Conservation (phyloP, 176 grass and related monocot genomes). For the Eragrostis curvula region DNA sequence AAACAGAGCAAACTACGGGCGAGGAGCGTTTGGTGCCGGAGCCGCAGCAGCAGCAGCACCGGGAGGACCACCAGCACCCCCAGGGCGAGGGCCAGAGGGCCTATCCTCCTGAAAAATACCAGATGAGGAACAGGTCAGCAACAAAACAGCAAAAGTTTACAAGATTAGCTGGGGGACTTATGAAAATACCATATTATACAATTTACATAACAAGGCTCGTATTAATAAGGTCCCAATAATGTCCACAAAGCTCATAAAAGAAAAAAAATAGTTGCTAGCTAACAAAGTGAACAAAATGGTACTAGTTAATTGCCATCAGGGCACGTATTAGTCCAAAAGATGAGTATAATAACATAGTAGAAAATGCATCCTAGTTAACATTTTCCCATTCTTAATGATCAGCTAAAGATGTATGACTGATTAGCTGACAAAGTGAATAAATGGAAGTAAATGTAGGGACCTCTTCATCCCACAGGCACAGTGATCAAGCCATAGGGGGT, state of each 20-base stretch:
- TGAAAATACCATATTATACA: too few relatives aligned
- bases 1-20: constrained; percentile 36
- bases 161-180: too few relatives aligned
- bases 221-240: too few relatives aligned
- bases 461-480: constrained; percentile 44
- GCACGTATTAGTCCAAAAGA: background rate
- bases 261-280: too few relatives aligned
- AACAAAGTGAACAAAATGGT: constrained; percentile 51
- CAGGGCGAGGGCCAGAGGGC: constrained; percentile 43
- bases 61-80: constrained; percentile 33
- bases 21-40: constrained; percentile 37
- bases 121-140: background rate
- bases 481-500: constrained; percentile 34
- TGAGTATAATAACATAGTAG: background rate
- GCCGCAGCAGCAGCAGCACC: constrained; percentile 27
- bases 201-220: too few relatives aligned
- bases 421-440: constrained; percentile 64
- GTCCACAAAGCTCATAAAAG: too few relatives aligned
- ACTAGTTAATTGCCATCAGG: background rate
- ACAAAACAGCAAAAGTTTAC: background rate
- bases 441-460: constrained; percentile 39
- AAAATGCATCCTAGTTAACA: background rate
- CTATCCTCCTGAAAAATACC: constrained; percentile 42
- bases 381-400: constrained; percentile 56
- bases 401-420: constrained; percentile 19